phyloP scores from a whole-genome alignment of 192 early-diverging fungal genomes.

The Coemansia sp. region DNA sequence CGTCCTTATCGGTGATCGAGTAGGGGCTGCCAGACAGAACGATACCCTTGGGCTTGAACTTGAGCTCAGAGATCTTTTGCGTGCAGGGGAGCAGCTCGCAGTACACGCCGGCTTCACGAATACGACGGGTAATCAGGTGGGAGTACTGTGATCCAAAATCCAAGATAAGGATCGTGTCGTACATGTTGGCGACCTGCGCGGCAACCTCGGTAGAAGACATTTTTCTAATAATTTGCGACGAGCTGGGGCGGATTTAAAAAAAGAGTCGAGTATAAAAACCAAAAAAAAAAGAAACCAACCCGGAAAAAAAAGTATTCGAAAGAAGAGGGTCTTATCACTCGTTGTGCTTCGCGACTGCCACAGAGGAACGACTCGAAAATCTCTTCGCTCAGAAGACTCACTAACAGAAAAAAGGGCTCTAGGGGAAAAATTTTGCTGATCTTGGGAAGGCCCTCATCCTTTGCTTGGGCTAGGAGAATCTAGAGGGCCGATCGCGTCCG shows the following conservation, averaged over 20 bases:
- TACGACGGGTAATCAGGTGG: conserved; percentile 93
- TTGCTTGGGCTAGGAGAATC: background rate
- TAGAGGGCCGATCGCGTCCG: background rate
- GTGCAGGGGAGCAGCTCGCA: conserved; percentile 98
- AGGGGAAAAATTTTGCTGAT: background rate
- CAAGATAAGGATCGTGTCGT: conserved; percentile 96
- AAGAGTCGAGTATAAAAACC: background rate
- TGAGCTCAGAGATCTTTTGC: conserved; percentile 87
- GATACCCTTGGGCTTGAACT: conserved; percentile 95
- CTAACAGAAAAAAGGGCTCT: background rate
- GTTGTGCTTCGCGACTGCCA: background rate
- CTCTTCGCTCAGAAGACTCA: background rate
- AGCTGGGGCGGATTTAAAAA: background rate
- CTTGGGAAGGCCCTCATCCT: background rate
- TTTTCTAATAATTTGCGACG: conserved; percentile 3
- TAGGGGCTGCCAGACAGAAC: conserved; percentile 96
- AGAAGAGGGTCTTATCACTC: background rate
- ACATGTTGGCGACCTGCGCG: conserved; percentile 73
- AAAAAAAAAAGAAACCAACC: conserved; percentile 4
- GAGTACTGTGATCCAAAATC: conserved; percentile 99
- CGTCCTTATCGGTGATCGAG: conserved; percentile 93
- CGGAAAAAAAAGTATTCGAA: conserved; percentile 3
- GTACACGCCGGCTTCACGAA: conserved; percentile 97
- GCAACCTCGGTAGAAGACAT: conserved; percentile 43
- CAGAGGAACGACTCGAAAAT: background rate